Conservation (phyloP, 176 grass and related monocot species). For the Oryza punctata region DNA sequence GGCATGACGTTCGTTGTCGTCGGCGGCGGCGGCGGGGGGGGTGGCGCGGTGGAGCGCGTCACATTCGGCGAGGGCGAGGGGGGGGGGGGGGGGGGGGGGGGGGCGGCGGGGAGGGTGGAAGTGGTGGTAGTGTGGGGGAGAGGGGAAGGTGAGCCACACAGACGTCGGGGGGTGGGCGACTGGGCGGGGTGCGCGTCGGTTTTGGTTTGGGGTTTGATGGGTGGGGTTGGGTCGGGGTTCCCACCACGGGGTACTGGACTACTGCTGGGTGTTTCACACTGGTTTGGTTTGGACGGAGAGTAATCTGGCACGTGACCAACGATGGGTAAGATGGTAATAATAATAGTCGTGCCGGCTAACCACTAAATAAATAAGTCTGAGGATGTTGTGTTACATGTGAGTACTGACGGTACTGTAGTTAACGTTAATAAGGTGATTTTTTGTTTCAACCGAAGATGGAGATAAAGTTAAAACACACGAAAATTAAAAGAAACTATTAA, state of each 20-base stretch:
- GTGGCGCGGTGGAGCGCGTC: not conserved
- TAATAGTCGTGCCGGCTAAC: too few species aligned
- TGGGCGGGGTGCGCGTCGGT: not conserved
- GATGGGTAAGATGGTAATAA: too few species aligned
- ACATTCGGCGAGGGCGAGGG: not conserved
- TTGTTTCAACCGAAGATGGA: too few species aligned
- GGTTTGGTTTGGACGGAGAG: slow-evolving; percentile 22
- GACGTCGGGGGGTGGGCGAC: not conserved
- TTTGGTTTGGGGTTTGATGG: slow-evolving; percentile 4
- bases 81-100: not conserved
- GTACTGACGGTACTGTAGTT: too few species aligned
- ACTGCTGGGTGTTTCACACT: not conserved
- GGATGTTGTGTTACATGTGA: too few species aligned
- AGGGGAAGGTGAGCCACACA: slow-evolving; percentile 50
- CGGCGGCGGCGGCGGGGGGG: not conserved
- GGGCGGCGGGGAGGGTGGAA: not conserved
- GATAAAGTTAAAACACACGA: too few species aligned
- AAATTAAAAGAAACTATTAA: too few species aligned
- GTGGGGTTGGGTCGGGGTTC: slow-evolving; percentile 11
- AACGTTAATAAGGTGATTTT: too few species aligned
- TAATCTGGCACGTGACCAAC: not conserved
- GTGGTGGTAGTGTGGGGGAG: not conserved
- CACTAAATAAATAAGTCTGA: too few species aligned
- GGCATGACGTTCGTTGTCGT: slow-evolving; percentile 58
- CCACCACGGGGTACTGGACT: slow-evolving; percentile 3